phyloP scores from a whole-genome alignment of 768 basidiomycete species.

The Trametes gibbosa region DNA sequence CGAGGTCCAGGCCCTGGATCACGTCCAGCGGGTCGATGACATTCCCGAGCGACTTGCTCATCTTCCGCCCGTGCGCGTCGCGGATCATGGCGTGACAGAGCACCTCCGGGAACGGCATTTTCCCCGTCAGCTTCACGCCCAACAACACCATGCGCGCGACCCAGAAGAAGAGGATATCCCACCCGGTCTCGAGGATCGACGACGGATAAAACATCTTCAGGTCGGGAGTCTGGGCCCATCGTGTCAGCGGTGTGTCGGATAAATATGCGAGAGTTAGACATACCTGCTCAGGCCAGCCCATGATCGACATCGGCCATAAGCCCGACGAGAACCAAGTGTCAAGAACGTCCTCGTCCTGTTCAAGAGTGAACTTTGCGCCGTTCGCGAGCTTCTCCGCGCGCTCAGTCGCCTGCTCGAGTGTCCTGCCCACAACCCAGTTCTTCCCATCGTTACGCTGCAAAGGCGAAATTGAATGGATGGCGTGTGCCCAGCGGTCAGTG shows the following conservation, averaged over 20 bases:
- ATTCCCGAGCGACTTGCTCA: conserved; percentile 98
- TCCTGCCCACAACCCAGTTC: conserved; percentile 91
- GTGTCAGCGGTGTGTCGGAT: background rate
- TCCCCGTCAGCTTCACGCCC: conserved; percentile 82
- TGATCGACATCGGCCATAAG: conserved; percentile 95
- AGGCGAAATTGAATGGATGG: background rate
- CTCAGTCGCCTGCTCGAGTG: conserved; percentile 69
- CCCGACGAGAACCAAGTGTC: conserved; percentile 99
- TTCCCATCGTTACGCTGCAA: conserved; percentile 62
- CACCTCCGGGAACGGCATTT: conserved; percentile 94
- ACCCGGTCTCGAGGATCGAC: conserved; percentile 92
- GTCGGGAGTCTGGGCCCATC: conserved; percentile 61
- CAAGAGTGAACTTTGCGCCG: conserved; percentile 64
- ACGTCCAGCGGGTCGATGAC: conserved; percentile 97
- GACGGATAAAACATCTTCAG: conserved; percentile 82
- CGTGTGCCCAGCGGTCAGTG: background rate
- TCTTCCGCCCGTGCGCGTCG: conserved; percentile 97
- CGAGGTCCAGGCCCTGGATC: conserved; percentile 78
- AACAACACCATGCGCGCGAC: conserved; percentile 98
- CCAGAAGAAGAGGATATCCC: conserved; percentile 99
- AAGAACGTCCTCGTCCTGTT: conserved; percentile 95
- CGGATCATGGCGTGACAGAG: conserved; percentile 99
- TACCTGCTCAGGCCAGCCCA: conserved; percentile 97
- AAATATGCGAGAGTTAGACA: background rate
- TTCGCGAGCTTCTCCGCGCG: conserved; percentile 69